Evolutionary conservation across 2,329 filamentous ascomycete species (phyloP).

Genomic region (Coleophoma crateriformis): DNA sequence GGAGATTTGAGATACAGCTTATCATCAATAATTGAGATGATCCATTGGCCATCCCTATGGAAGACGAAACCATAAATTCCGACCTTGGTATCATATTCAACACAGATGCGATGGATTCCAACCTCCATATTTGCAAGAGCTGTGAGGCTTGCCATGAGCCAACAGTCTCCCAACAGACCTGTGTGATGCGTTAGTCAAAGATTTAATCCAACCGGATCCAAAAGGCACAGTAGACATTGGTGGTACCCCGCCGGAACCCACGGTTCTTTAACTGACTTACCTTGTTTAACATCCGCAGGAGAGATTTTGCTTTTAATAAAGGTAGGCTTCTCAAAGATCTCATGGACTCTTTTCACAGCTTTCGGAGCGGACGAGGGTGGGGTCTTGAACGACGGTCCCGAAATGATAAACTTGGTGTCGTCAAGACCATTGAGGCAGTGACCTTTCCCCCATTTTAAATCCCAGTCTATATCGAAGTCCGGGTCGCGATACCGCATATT

Average conservation of each 20-base stretch:
- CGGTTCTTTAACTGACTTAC: conserved; percentile 27
- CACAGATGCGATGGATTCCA: conserved; percentile 67
- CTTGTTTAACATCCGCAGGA: conserved; percentile 75
- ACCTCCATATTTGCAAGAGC: conserved; percentile 69
- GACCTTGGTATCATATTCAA: conserved; percentile 66
- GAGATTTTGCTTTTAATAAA: conserved; percentile 77
- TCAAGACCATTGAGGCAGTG: conserved; percentile 26
- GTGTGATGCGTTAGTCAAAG: not conserved
- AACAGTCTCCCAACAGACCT: conserved; percentile 66
- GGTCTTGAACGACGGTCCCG: conserved; percentile 36
- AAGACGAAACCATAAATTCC: conserved; percentile 91
- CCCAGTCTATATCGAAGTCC: conserved; percentile 64
- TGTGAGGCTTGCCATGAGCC: conserved; percentile 76
- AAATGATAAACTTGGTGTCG: conserved; percentile 43
- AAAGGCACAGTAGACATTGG: too few relatives aligned
- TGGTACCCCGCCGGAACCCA: too few relatives aligned
- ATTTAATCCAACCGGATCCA: too few relatives aligned
- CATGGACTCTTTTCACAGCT: conserved; percentile 68
- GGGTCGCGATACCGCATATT: conserved; percentile 83
- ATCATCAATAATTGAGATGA: conserved; percentile 86
- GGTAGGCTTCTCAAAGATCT: conserved; percentile 71
- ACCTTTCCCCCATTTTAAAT: conserved; percentile 39
- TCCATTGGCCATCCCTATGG: conserved; percentile 84
- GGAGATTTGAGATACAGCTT: conserved; percentile 81
- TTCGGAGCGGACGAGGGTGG: conserved; percentile 54